Evolutionary conservation across 116 monocot species (phyloP), one percentile per base, ranked within the genome.

Genomic region (Iris pallida): DNA sequence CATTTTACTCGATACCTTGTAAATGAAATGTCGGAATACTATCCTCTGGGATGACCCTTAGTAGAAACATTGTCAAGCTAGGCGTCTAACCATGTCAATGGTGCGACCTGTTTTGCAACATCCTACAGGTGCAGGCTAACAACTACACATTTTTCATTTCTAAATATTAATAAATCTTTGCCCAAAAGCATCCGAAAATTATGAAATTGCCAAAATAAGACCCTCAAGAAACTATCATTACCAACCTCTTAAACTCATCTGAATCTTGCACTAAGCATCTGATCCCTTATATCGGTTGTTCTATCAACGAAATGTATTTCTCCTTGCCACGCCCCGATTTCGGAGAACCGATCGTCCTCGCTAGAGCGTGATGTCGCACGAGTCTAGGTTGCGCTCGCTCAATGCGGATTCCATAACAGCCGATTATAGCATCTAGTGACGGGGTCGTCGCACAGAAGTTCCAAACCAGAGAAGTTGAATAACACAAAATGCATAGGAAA

Each of bases 101-200:
- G 88, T 64, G 93, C 88, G 61, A 93, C 98, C 93, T 98, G 68
- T 57, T 15, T 84, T 44, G 93, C 58, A 8, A 93, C 78, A 79
- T 98, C 93, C 98, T 93, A 98, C 20, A 98, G 74, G 65, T 98
- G 98, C 59, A 98, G 76, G 77, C 93, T 98, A 45, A 98, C 98
- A 16, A 93, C 87, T 76, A 88, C 79, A 80, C 90, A 98, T 80
- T 93, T 98, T 68, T 98, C 98, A 82, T 98, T 98, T 81, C 98
- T 98, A 68, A 98, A 90, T 51, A 98, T 65, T 70, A 98, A 88
- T 76, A 98, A 79, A 73, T 98, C 93, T 66, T 88, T 90, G 12
- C 98, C 98, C 60, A 98, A 78, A 85, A 98, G 93, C 98, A 98
- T 90, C 43, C 93, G 85, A 54, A 98, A 98, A 75, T 98, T 90